Conservation (phyloP, 2,329 filamentous ascomycete species). For the Orbilia ellipsospora region DNA sequence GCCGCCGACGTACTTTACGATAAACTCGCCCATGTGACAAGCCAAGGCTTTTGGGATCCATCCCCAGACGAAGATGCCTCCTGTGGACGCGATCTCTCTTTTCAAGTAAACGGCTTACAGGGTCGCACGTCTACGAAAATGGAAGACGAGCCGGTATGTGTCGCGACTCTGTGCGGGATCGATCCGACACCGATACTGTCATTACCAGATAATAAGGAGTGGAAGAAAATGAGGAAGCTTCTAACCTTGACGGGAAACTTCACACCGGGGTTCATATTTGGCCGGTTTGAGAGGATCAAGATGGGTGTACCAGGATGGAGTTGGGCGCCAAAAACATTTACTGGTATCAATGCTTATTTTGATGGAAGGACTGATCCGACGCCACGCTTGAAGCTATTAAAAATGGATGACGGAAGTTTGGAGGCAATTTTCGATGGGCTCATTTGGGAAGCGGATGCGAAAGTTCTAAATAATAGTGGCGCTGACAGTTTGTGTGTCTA, state of each 20-base stretch:
- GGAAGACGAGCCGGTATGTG: background rate
- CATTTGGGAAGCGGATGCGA: too few relatives aligned
- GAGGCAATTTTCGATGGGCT: too few relatives aligned
- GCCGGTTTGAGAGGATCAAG: conserved; percentile 3
- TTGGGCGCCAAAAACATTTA: background rate
- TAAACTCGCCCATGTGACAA: background rate
- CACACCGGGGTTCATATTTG: background rate
- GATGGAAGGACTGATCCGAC: too few relatives aligned
- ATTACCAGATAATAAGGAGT: conserved; percentile 3
- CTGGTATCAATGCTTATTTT: too few relatives aligned
- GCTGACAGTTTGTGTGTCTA: background rate
- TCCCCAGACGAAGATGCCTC: background rate
- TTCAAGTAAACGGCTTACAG: too few relatives aligned
- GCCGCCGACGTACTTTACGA: background rate
- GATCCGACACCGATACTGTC: conserved; percentile 4
- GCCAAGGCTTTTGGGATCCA: background rate
- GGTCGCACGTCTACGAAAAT: conserved; percentile 4
- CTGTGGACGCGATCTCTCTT: too few relatives aligned
- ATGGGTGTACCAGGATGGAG: background rate
- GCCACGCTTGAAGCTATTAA: too few relatives aligned
- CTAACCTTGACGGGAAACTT: background rate
- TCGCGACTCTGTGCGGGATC: background rate
- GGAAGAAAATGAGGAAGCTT: conserved; percentile 7
- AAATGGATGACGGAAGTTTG: too few relatives aligned
- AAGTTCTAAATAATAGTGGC: background rate